A percentile compares a stretch with the other conserved stretches of the same genome.
These are phyloP conservation scores for Pythium monospermum DNA, from an alignment of 352 stramenopile species.

Conservation along the genomic window DNA sequence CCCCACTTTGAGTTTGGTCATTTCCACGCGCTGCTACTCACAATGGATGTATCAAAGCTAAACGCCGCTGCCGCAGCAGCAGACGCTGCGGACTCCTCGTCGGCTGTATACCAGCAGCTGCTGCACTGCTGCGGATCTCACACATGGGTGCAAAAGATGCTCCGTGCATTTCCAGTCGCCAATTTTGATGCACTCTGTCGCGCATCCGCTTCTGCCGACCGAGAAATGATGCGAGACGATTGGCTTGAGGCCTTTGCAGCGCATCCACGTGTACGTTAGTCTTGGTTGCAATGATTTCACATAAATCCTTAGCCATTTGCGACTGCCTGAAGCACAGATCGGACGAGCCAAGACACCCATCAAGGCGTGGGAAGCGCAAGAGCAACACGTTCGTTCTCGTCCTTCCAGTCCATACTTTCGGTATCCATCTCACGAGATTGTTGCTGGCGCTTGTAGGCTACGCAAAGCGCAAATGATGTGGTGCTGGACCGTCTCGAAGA, in stretches of 20 bases:
- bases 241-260: conserved; percentile 70
- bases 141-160: conserved; percentile 40
- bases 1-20: neutral
- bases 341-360: conserved; percentile 60
- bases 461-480: conserved; percentile 40
- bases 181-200: conserved; percentile 38
- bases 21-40: neutral
- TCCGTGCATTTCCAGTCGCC: conserved; percentile 31
- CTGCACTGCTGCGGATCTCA: conserved; percentile 62
- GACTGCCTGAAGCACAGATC: conserved; percentile 54
- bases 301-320: no score
- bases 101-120: conserved; percentile 33
- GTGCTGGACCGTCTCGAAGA: conserved; percentile 55
- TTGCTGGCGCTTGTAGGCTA: no score
- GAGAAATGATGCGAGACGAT: conserved; percentile 35
- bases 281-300: neutral
- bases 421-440: no score
- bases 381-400: conserved; percentile 43
- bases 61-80: conserved; percentile 33
- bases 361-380: conserved; percentile 67
- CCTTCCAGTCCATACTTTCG: no score
- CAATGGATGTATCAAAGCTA: conserved; percentile 25
- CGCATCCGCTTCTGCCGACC: conserved; percentile 37
- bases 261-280: conserved; percentile 47
- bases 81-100: conserved; percentile 13